Base-by-base conservation (phyloP, 768 basidiomycete genomes). In the Pulveroboletus frians region DNA sequence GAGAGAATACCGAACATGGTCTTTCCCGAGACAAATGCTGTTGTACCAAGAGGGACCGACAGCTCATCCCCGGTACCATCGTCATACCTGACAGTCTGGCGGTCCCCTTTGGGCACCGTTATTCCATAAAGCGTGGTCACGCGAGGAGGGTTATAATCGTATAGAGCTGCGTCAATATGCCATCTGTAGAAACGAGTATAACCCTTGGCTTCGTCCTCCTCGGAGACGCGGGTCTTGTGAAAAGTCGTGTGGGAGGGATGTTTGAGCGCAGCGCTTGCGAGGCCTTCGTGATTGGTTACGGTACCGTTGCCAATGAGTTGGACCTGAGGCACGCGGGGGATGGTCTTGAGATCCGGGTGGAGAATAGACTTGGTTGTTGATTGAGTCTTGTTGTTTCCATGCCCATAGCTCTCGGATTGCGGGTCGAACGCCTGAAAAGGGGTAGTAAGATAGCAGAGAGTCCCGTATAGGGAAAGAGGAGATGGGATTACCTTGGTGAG, bases 101-200 rank as follows among this genome's bases (percentile, higher is more conserved):
- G 60, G 10, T 70, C 60, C 2, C 89, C 91, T 20, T 73, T 53
- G 3, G 92, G 92, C 0, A 93, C 84, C 3, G 59, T 72, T 53
- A 93, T 74, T 1, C 83, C 88, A 56, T 91, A 92, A 18, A 94
- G 78, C 1, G 90, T 89, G 5, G 92, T 94, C 36, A 88, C 91
- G 54, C 77, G 84, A 4, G 92, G 91, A 15, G 88, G 88, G 21
- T 80, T 79, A 11, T 85, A 73, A 47, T 84, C 80, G 62, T 88
- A 88, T 32, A 91, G 69, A 2, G 89, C 89, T 1, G 92, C 91
- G 57, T 93, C 92, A 66, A 93, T 92, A 66, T 94, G 89, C 90
- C 91, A 92, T 42, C 91, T 75, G 67, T 91, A 92, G 76, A 87
- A 93, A 34, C 91, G 78, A n/a, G 91, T 93, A 39, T 76, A 67